Evolutionary conservation across 2,329 filamentous ascomycete genomes (phyloP), one percentile per base, ranked within the genome.

Genomic region (Epichloe coenophiala): DNA sequence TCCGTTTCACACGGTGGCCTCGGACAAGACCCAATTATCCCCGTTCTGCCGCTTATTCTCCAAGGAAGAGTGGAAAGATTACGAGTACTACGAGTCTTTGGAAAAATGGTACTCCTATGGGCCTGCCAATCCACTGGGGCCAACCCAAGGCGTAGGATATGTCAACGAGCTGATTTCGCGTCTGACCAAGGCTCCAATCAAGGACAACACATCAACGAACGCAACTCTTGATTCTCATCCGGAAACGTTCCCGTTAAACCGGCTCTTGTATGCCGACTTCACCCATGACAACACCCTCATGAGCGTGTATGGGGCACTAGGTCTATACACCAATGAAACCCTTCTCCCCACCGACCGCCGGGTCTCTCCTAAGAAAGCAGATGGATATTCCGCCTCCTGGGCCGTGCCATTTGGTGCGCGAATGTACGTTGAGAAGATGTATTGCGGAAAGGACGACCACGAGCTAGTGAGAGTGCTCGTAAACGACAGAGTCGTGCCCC

Each of bases 271-370:
- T 61, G 89, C 88, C 0, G 90, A 96, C 66, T 95, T 96, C 62
- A 87, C 83, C 55, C 90, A 96, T 66, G 90, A 96, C 67, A 95
- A 94, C 64, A 82, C 85, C 61, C 88, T 96, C 81, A 80, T 78
- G 33, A 76, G 77, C 7, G 80, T 94, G 6, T 86, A 86, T 61
- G 81, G 80, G 5, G 88, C 88, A 0, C 62, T 96, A 55, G 86
- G 88, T 0, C 69, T 95, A 27, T 95, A 88, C 68, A 86, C 89
- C 57, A 68, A 66, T 42, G 87, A 80, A 0, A 60, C 63, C 13
- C 70, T 74, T 11, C 68, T 84, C 23, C 72, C 76, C 2, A 74
- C 73, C 23, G 70, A 69, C 3, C 71, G 70, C 6, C 65, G 79
- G 27, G 63, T 75, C 39, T 69, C 75, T 42, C 71, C 77, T 0